Percentiles rank a stretch among this genome's conserved stretches.
These are phyloP conservation scores for Phytopythium helicoides DNA, from an alignment of 352 stramenopile genomes.

Conservation along the genomic window DNA sequence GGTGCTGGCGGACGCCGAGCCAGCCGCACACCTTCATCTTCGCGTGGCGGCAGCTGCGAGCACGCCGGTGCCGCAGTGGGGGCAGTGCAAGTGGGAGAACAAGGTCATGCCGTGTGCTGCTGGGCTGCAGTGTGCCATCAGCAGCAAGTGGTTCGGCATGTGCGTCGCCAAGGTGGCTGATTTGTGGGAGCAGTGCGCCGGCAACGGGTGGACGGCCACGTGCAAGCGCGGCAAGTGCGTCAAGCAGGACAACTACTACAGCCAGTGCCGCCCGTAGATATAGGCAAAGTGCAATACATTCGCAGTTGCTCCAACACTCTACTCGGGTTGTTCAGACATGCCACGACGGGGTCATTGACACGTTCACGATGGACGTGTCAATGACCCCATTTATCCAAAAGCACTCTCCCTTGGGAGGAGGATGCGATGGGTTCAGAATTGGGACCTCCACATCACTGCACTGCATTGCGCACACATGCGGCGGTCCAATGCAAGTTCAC, in stretches of 20 bases:
- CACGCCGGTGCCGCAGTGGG: conserved; percentile 13
- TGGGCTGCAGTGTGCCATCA: conserved; percentile 19
- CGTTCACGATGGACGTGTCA: conserved; percentile 7
- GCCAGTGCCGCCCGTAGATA: conserved; percentile 8
- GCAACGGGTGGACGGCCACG: conserved; percentile 11
- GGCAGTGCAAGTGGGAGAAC: conserved; percentile 22
- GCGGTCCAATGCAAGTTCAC: too few relatives aligned
- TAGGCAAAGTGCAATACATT: background rate
- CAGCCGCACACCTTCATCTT: too few relatives aligned
- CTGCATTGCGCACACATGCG: too few relatives aligned
- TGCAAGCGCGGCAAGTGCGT: conserved; percentile 18
- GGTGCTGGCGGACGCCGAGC: background rate
- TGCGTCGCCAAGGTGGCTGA: conserved; percentile 16
- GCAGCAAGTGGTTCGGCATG: conserved; percentile 12
- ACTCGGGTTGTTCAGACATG: too few relatives aligned
- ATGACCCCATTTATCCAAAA: too few relatives aligned
- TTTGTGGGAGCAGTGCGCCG: conserved; percentile 15
- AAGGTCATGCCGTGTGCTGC: conserved; percentile 13
- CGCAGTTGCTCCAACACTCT: too few relatives aligned
- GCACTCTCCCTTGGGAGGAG: too few relatives aligned
- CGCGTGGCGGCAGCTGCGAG: background rate
- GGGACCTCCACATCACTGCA: too few relatives aligned
- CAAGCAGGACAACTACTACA: conserved; percentile 20
- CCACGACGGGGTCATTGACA: conserved; percentile 6
- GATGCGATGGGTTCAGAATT: background rate